Conservation (phyloP, 2,329 filamentous ascomycete species). For the Paraconiothyrium brasiliense region DNA sequence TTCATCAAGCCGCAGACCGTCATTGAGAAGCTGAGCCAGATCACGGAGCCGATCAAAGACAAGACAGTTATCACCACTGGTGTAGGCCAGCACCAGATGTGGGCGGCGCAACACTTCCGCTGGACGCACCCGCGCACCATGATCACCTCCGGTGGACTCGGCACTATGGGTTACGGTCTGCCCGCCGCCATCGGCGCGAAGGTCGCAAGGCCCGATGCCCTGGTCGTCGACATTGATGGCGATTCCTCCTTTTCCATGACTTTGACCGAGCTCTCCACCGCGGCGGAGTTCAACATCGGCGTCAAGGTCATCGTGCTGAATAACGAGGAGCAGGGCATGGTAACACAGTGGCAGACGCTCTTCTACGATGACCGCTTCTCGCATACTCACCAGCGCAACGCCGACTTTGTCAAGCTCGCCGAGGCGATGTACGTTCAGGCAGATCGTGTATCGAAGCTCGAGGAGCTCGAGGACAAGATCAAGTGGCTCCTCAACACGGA, state of each 20-base stretch:
- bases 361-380: slow-evolving; percentile 95
- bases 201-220: slow-evolving; percentile 80
- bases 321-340: slow-evolving; percentile 98
- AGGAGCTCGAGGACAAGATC: slow-evolving; percentile 79
- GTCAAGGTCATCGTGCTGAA: slow-evolving; percentile 95
- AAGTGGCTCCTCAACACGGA: slow-evolving; percentile 86
- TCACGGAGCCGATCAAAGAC: slow-evolving; percentile 82
- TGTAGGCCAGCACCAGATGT: slow-evolving; percentile 99
- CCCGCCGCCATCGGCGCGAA: slow-evolving; percentile 96
- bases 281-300: slow-evolving; percentile 94
- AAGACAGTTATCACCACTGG: slow-evolving; percentile 90
- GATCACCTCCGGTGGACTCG: slow-evolving; percentile 95
- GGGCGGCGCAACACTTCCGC: slow-evolving; percentile 95
- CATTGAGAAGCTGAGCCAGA: slow-evolving; percentile 87
- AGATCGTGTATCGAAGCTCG: slow-evolving; percentile 74
- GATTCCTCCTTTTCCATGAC: slow-evolving; percentile 99
- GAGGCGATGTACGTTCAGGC: slow-evolving; percentile 90
- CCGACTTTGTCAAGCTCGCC: slow-evolving; percentile 93
- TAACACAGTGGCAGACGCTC: slow-evolving; percentile 97
- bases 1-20: slow-evolving; percentile 94
- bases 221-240: slow-evolving; percentile 95
- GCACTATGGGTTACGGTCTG: slow-evolving; percentile 95
- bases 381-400: slow-evolving; percentile 93
- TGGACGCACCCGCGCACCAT: slow-evolving; percentile 92
- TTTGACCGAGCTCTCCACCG: slow-evolving; percentile 90